phyloP scores from a whole-genome alignment of 2,329 filamentous ascomycete species.

The Albifimbria verrucaria region DNA sequence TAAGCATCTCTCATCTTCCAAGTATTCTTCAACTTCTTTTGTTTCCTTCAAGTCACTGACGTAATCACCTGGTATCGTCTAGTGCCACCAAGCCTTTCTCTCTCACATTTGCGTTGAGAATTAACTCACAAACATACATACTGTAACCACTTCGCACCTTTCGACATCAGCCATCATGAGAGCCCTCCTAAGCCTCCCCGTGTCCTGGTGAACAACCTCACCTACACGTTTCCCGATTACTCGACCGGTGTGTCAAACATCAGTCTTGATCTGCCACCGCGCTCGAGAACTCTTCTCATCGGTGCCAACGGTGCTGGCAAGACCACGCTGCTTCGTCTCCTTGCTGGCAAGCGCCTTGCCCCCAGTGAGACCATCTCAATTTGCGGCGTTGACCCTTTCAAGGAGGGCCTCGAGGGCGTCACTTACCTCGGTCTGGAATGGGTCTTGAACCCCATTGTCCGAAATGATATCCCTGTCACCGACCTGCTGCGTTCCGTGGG shows the following conservation, averaged over 20 bases:
- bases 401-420: slow-evolving; percentile 83
- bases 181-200: slow-evolving; percentile 42
- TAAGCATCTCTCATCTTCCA: too few relatives aligned
- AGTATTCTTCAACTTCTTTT: too few relatives aligned
- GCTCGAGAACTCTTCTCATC: slow-evolving; percentile 85
- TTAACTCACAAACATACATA: not conserved
- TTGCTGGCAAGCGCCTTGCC: slow-evolving; percentile 91
- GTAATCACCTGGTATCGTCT: too few relatives aligned
- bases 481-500: slow-evolving; percentile 84
- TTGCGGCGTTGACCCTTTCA: slow-evolving; percentile 86
- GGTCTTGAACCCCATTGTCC: slow-evolving; percentile 95
- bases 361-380: slow-evolving; percentile 72
- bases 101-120: too few relatives aligned
- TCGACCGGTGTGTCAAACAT: slow-evolving; percentile 75
- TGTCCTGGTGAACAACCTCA: slow-evolving; percentile 72
- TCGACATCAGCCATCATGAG: not conserved
- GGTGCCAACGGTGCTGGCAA: slow-evolving; percentile 97
- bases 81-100: too few relatives aligned
- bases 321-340: slow-evolving; percentile 89
- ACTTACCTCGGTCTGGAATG: slow-evolving; percentile 97
- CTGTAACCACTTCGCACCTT: not conserved
- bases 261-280: slow-evolving; percentile 70
- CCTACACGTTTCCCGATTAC: slow-evolving; percentile 86
- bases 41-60: too few relatives aligned
- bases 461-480: slow-evolving; percentile 87